These are phyloP conservation scores for Penicillium sp. DNA, from an alignment of 2,329 filamentous ascomycete genomes.

Conservation along the genomic window DNA sequence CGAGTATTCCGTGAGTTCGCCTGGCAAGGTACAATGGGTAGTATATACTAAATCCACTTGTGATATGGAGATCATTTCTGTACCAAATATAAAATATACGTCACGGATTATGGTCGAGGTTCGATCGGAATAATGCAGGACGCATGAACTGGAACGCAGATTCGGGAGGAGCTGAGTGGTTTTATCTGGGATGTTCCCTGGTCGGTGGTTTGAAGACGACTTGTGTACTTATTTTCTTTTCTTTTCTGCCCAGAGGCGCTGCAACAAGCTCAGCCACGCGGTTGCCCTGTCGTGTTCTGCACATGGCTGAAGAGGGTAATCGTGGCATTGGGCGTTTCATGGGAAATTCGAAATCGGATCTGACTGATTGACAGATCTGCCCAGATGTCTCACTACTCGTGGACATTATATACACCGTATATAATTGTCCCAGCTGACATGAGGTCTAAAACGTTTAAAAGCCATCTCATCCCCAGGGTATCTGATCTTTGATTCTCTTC, in stretches of 20 bases:
- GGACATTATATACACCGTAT: no score
- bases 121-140: slow-evolving; percentile 10
- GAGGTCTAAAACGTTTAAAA: no score
- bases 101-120: background rate
- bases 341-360: background rate
- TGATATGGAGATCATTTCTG: background rate
- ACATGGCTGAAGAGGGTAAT: slow-evolving; percentile 16
- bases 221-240: background rate
- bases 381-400: no score
- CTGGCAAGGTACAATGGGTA: no score
- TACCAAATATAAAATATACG: no score
- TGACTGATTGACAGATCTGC: background rate
- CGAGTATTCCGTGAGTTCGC: no score
- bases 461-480: no score
- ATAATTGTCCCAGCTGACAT: no score
- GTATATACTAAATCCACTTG: background rate
- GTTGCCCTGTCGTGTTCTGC: slow-evolving; percentile 3
- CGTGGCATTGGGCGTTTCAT: slow-evolving; percentile 1
- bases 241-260: slow-evolving; percentile 12
- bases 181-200: slow-evolving; percentile 12
- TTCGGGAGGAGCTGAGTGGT: slow-evolving; percentile 6
- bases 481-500: no score
- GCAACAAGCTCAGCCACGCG: slow-evolving; percentile 18
- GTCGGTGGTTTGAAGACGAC: slow-evolving; percentile 8
- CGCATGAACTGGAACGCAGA: slow-evolving; percentile 6